Base-by-base conservation (phyloP, 352 stramenopile genomes). In the Phytophthora pistaciae region DNA sequence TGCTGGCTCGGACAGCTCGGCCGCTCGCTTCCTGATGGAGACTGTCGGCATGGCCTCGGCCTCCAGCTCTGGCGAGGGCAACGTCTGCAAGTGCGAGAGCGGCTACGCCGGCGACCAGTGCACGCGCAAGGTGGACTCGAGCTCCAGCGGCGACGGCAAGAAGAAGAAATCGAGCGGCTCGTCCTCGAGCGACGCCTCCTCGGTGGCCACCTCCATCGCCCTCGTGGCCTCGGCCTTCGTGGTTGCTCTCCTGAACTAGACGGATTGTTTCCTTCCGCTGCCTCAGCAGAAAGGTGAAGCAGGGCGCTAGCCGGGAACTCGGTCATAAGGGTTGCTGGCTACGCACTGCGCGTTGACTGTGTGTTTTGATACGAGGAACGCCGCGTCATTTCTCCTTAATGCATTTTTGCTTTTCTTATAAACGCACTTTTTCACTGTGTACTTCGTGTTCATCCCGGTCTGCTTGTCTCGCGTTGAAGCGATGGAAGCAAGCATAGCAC, bases 31-130 rank as follows among this genome's bases (percentile, higher is more conserved):
- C 62, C 25, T 81, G 42, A 69, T 66, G 65, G 62, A 75, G 46
- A 61, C 55, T 49, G 73, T 78, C 11, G 78, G 74, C 52, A 73
- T 68, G 64, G 54, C 64, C 25, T 86, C 78, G 54, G 38, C 38
- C 38, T 44, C 38, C 11, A 44, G 56, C 55, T 75, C 70, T 5
- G 55, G 56, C 10, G 53, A 66, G 11, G 52, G 54, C 52, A 82
- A 84, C 67, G 63, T 79, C 57, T 93, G 85, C 72, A 49, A 80
- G 69, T 93, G 85, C 57, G 73, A 93, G 21, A 56, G 66, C 16
- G 85, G 85, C 50, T 93, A 81, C 63, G 72, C 75, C n/a, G 86
- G 84, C 5, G 72, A 78, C 60, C 83, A 90, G 64, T 93, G 86
- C 65, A 83, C 75, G 57, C 74, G 80, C 56, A 83, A 91, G 77